Percentiles rank a stretch among this genome's conserved stretches.
Conservation (phyloP, 257 asterid species). For the Nyctanthes arbortristis region DNA sequence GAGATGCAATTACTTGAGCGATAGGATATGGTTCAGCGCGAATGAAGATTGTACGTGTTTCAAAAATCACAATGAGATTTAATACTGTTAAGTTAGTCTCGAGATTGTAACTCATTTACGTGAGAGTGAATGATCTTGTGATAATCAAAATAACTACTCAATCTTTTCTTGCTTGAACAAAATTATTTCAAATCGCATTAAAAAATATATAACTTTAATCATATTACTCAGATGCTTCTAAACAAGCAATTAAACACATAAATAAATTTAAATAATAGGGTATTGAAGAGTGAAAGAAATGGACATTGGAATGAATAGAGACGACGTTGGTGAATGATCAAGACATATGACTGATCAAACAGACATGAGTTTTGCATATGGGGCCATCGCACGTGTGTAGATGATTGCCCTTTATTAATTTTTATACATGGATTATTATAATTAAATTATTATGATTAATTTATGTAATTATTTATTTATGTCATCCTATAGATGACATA, state of each 20-base stretch:
- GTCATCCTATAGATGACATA: no score
- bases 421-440: no score
- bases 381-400: conserved; percentile 80
- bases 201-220: not conserved
- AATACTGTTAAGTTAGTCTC: no score
- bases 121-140: no score
- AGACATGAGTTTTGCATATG: conserved; percentile 68
- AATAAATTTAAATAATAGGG: not conserved
- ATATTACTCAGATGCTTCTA: conserved; percentile 9
- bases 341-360: conserved; percentile 66
- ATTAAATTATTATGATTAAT: no score
- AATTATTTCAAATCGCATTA: not conserved
- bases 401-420: conserved; percentile 37
- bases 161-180: conserved; percentile 8
- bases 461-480: no score
- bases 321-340: conserved; percentile 63
- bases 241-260: conserved; percentile 6
- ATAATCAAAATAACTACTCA: conserved; percentile 12
- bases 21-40: no score
- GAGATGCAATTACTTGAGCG: no score
- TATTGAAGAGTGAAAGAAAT: conserved; percentile 4
- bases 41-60: no score
- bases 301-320: conserved; percentile 26
- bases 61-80: no score
- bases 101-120: no score